A percentile compares a stretch with the other conserved stretches of the same genome.
phyloP scores from a whole-genome alignment of 306 rosid genomes.

The Cucurbita moschata region DNA sequence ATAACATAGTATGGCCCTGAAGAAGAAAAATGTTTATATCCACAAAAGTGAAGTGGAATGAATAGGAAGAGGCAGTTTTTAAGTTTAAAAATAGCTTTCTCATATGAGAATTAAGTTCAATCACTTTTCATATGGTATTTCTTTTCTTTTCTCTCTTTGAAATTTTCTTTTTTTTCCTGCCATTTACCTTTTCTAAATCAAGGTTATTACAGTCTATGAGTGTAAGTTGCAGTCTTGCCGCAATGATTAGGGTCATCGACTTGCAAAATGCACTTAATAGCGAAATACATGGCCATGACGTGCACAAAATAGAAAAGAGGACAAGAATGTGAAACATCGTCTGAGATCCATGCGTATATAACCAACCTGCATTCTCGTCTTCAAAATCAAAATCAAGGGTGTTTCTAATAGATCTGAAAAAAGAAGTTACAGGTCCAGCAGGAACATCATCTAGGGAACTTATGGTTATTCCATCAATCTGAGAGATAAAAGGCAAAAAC shows the following conservation, averaged over 20 bases:
- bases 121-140: not conserved
- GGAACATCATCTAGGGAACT: slow-evolving; percentile 91
- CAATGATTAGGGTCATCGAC: not conserved
- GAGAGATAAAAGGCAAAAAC: slow-evolving; percentile 2
- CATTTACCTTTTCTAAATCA: not conserved
- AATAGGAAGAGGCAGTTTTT: not conserved
- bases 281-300: not conserved
- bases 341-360: not conserved
- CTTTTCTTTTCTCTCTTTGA: not conserved
- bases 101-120: not conserved
- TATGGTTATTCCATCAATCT: slow-evolving; percentile 64
- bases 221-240: not conserved
- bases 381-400: slow-evolving; percentile 97
- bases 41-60: not conserved
- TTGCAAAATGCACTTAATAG: not conserved
- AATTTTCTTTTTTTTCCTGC: not conserved
- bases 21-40: not conserved
- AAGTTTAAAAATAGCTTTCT: too few relatives aligned
- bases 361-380: slow-evolving; percentile 82
- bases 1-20: not conserved
- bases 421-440: slow-evolving; percentile 53
- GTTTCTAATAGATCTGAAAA: slow-evolving; percentile 77
- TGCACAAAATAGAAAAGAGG: not conserved
- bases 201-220: not conserved
- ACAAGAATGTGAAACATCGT: not conserved